Base-by-base conservation (phyloP, 1,284 basidiomycete species). In the Heterobasidion annosum region DNA sequence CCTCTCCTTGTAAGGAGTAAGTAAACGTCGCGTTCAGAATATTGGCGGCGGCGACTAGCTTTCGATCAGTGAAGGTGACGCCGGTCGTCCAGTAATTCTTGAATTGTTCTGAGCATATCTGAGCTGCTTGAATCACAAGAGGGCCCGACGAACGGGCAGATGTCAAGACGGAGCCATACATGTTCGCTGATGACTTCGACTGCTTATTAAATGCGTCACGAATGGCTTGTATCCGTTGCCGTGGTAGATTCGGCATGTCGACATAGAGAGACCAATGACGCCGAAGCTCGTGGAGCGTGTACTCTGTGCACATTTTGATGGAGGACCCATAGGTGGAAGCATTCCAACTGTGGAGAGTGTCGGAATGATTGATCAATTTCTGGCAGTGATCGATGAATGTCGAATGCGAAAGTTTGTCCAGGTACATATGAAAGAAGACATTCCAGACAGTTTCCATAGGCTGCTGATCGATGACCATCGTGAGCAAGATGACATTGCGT, bases 361-460 rank as follows among this genome's bases (percentile, higher is more conserved):
- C 51, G 0, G 75, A 70, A 13, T 68, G 48, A 0, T 66, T 59
- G 15, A 70, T 53, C 13, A 85, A 73, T 54, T 71, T 76, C 4
- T 63, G 58, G 57, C 74, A 80, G 43, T 83, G 79, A 0, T 59
- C 59, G 2, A 70, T 51, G 32, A 85, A 65, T n/a, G 72, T 51
- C 0, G 63, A 56, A 8, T 70, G 63, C 0, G 78, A 69, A 0
- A 50, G 47, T 37, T 71, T 59, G 64, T 82, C 76, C 44, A 85
- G 60, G 54, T 73, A 70, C 52, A 83, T 65, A 62, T 84, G 77
- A 59, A 75, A 83, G 62, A 77, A 82, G 16, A 82, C 77, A 51
- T 79, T 73, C 82, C 82, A 85, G 9, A 77, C 64, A 10, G 7
- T 48, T 32, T 35, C 34, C 47, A 25, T 34, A 33, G 16, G 43